A percentile compares a stretch with the other conserved stretches of the same genome.
Evolutionary conservation across 306 rosid genomes (phyloP).

Genomic region (cucumber (Cucumis sativus)): Cucumber_9930_V3 NC_026657.2:522001-522500

Average conservation of each 20-base stretch:
- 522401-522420: neutral
- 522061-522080: too few relatives aligned
- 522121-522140: neutral
- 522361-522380: too few relatives aligned
- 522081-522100: too few relatives aligned
- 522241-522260: neutral
- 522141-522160: neutral
- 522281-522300: neutral
- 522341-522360: too few relatives aligned
- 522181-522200: slow-evolving; percentile 3
- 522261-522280: too few relatives aligned
- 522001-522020: too few relatives aligned
- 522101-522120: neutral
- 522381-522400: too few relatives aligned
- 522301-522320: too few relatives aligned
- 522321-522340: too few relatives aligned
- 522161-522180: neutral
- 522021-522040: too few relatives aligned
- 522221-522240: neutral
- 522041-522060: too few relatives aligned
- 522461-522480: slow-evolving; percentile 7
- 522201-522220: neutral
- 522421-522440: neutral
- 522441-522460: neutral
- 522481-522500: neutral